Evolutionary conservation across 192 early-diverging fungal species (phyloP).

Genomic region (Coemansia sp.): DNA sequence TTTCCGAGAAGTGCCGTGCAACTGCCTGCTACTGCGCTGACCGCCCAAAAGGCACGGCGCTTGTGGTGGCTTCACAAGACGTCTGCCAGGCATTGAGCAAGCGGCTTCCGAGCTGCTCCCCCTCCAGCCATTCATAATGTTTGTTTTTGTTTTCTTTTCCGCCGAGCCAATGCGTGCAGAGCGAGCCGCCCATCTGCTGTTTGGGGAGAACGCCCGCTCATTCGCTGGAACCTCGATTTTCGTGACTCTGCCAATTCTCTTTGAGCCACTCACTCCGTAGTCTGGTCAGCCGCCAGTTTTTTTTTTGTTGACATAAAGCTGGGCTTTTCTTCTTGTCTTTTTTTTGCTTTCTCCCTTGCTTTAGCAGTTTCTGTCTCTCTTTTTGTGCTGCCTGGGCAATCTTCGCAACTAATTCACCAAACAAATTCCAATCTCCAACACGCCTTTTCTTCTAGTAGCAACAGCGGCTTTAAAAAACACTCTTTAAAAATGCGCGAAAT

Average conservation of each 20-base stretch:
- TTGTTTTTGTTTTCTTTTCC: conserved; percentile 29
- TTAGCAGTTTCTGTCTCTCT: background rate
- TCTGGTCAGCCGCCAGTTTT: conserved; percentile 2
- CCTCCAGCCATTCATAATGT: conserved; percentile 12
- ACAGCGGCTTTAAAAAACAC: conserved; percentile 7
- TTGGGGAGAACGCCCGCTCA: background rate
- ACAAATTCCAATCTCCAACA: background rate
- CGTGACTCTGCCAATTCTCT: conserved; percentile 3
- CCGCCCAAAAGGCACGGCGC: background rate
- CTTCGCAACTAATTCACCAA: conserved; percentile 5
- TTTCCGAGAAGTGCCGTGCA: background rate
- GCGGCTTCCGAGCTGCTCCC: background rate
- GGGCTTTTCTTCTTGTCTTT: conserved; percentile 1
- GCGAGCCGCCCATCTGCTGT: conserved; percentile 6
- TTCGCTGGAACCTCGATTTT: conserved; percentile 11
- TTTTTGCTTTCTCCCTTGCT: background rate
- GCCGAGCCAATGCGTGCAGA: conserved; percentile 4
- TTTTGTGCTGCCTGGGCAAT: conserved; percentile 11
- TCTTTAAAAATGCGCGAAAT: conserved; percentile 66
- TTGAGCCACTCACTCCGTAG: conserved; percentile 2
- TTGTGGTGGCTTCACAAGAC: background rate
- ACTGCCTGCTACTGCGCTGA: background rate
- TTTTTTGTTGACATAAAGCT: conserved; percentile 36
- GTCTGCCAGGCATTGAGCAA: background rate
- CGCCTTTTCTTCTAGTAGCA: conserved; percentile 8